These are phyloP conservation scores for Parathielavia appendiculata DNA, from an alignment of 495 filamentous ascomycete species.

Conservation along the genomic window DNA sequence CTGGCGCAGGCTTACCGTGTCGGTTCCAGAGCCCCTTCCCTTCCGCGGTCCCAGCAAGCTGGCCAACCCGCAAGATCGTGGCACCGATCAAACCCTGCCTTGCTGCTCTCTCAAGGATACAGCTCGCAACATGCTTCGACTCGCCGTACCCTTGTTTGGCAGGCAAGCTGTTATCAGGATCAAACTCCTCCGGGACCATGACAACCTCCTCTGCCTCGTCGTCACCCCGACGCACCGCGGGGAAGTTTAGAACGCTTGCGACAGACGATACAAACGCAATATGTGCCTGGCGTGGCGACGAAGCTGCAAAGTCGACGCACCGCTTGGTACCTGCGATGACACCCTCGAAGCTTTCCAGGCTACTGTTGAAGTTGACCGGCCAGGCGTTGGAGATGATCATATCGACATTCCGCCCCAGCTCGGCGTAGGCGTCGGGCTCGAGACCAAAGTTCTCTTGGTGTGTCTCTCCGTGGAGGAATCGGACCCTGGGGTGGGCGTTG, in stretches of 20 bases:
- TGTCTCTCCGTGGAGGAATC: slow-evolving; percentile 8
- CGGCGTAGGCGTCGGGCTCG: slow-evolving; percentile 6
- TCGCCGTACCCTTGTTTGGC: slow-evolving; percentile 10
- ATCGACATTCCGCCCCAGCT: slow-evolving; percentile 17
- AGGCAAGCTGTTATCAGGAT: slow-evolving; percentile 10
- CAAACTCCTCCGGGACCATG: slow-evolving; percentile 4
- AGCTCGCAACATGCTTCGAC: slow-evolving; percentile 12
- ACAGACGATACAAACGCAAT: slow-evolving; percentile 12
- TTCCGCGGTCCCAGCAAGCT: slow-evolving; percentile 8
- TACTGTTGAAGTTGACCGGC: slow-evolving; percentile 42
- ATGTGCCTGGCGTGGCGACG: not conserved
- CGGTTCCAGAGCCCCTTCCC: slow-evolving; percentile 9
- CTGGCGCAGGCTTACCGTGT: not conserved
- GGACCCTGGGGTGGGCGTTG: slow-evolving; percentile 2
- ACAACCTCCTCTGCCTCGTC: not conserved
- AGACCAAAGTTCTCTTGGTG: slow-evolving; percentile 15
- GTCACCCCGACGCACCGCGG: not conserved
- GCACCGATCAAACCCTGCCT: not conserved
- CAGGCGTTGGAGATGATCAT: slow-evolving; percentile 45
- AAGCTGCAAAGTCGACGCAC: slow-evolving; percentile 7
- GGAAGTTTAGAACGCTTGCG: slow-evolving; percentile 3
- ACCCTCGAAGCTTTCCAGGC: slow-evolving; percentile 8
- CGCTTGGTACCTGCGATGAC: slow-evolving; percentile 6
- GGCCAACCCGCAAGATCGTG: slow-evolving; percentile 1
- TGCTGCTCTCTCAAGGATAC: not conserved